Evolutionary conservation across 305 asterid species (phyloP).

Genomic region (Solanum hybrid): DNA sequence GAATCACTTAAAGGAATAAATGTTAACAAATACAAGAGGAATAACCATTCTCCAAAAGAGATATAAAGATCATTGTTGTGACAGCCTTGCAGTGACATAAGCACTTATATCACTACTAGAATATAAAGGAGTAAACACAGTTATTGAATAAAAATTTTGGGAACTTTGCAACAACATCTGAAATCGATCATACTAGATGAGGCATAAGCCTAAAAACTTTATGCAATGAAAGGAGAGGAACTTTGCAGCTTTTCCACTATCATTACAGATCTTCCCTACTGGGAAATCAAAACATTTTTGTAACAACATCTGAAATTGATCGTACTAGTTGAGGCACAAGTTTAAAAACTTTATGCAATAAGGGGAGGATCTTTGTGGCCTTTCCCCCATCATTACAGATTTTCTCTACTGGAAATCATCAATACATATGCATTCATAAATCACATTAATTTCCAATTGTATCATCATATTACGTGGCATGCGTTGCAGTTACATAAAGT

Average conservation of each 20-base stretch:
- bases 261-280: background rate
- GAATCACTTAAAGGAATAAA: background rate
- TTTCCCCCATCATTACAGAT: background rate
- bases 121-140: background rate
- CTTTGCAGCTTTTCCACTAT: background rate
- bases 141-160: background rate
- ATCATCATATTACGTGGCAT: background rate
- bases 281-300: background rate
- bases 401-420: background rate
- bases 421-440: background rate
- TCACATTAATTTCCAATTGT: background rate
- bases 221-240: background rate
- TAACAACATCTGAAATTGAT: background rate
- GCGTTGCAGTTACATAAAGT: background rate
- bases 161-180: background rate
- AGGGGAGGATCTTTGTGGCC: background rate
- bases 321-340: background rate
- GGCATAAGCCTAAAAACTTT: background rate
- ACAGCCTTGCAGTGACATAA: background rate
- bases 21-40: background rate
- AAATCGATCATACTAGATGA: background rate
- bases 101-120: background rate
- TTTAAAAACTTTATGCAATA: background rate
- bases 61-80: background rate
- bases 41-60: background rate